A percentile compares a stretch with the other conserved stretches of the same genome.
phyloP scores from a whole-genome alignment of 257 asterid species.

The Ehretia macrophylla region DNA sequence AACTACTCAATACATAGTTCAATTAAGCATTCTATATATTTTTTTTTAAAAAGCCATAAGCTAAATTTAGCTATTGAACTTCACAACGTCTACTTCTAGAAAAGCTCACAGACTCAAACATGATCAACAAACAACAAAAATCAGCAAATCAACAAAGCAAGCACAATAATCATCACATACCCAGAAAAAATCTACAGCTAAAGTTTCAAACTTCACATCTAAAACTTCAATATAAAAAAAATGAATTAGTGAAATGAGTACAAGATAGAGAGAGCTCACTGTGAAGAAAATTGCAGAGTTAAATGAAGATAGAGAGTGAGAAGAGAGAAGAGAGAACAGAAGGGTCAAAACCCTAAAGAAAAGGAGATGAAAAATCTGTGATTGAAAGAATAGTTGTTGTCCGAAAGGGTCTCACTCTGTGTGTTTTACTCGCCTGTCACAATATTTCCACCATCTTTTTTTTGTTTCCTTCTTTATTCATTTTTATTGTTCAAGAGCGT shows the following conservation, averaged over 20 bases:
- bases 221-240: not conserved
- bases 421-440: not conserved
- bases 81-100: not conserved
- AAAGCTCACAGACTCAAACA: not conserved
- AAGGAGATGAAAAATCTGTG: constrained; percentile 6
- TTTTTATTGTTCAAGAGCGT: no score
- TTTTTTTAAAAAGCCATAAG: not conserved
- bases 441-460: not conserved
- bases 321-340: not conserved
- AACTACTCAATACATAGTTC: not conserved
- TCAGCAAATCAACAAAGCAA: not conserved
- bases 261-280: not conserved
- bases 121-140: not conserved
- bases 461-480: not conserved
- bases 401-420: not conserved
- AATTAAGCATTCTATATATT: not conserved
- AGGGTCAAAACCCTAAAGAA: constrained; percentile 1
- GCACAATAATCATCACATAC: not conserved
- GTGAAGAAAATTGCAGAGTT: not conserved
- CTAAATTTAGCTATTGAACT: not conserved
- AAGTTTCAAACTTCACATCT: no score
- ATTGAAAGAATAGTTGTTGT: not conserved
- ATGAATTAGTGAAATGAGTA: not conserved
- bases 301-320: not conserved
- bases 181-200: constrained; percentile 1